Conservation (phyloP, 2,329 filamentous ascomycete species). For the Botrytis pseudocinerea region DNA sequence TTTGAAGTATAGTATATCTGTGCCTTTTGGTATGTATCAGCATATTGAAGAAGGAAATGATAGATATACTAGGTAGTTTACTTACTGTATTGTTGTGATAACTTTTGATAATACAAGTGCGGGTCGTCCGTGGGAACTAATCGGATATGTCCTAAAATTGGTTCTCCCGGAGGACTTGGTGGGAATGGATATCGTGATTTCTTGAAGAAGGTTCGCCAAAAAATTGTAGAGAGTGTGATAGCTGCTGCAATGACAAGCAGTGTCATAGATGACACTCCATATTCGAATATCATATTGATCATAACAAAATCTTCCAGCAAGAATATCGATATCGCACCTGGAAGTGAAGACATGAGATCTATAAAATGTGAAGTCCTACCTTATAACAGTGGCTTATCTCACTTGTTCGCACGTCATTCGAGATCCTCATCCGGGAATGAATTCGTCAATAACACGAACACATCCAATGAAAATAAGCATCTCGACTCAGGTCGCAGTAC, state of each 20-base stretch:
- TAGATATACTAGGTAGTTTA: background rate
- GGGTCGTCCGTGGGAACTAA: constrained; percentile 31
- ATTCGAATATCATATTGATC: background rate
- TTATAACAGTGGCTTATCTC: background rate
- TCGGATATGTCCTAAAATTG: constrained; percentile 34
- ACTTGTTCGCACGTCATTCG: constrained; percentile 1
- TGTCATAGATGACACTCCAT: background rate
- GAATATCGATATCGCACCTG: background rate
- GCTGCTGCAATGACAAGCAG: background rate
- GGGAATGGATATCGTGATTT: constrained; percentile 29
- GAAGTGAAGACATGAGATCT: background rate
- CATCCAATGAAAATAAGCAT: background rate
- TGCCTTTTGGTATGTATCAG: constrained; percentile 18
- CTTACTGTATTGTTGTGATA: constrained; percentile 34
- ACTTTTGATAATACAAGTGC: constrained; percentile 33
- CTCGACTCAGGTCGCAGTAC: background rate
- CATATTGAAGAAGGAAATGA: background rate
- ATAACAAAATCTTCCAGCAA: no score
- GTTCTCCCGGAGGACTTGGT: constrained; percentile 35
- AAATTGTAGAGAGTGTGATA: background rate
- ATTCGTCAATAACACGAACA: background rate
- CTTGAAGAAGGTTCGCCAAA: constrained; percentile 8
- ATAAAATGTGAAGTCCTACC: background rate
- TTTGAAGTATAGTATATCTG: constrained; percentile 34
- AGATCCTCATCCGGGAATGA: background rate